A percentile compares a stretch with the other conserved stretches of the same genome.
phyloP scores from a whole-genome alignment of 345 rosid genomes.

The Geranium brycei region DNA sequence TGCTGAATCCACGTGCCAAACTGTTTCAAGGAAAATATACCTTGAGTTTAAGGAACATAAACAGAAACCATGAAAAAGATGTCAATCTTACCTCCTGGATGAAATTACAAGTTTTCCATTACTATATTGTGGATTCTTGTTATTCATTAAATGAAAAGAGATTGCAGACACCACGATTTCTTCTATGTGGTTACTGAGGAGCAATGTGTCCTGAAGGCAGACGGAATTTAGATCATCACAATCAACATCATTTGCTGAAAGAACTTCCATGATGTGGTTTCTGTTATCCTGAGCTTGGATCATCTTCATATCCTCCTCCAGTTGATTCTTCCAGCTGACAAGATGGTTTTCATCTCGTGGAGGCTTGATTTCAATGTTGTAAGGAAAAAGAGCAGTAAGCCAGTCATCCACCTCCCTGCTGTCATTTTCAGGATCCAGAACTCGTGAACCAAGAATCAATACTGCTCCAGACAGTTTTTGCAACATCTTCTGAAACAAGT shows the following conservation, averaged over 20 bases:
- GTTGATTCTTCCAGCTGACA: constrained; percentile 84
- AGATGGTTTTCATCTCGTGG: constrained; percentile 70
- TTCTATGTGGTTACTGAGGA: constrained; percentile 67
- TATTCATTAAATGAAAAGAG: constrained; percentile 80
- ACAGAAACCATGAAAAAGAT: neutral
- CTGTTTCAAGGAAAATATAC: constrained; percentile 23
- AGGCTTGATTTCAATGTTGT: constrained; percentile 74
- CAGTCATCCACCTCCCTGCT: constrained; percentile 45
- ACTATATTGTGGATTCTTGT: constrained; percentile 59
- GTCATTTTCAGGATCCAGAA: constrained; percentile 35
- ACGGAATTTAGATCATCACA: constrained; percentile 78
- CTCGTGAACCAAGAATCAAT: constrained; percentile 72
- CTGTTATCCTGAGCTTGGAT: constrained; percentile 80
- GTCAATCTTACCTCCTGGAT: constrained; percentile 44
- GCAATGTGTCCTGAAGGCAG: constrained; percentile 51
- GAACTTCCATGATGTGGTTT: constrained; percentile 83
- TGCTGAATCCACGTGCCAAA: constrained; percentile 71
- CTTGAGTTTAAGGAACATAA: constrained; percentile 4
- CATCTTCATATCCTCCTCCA: constrained; percentile 92
- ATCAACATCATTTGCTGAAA: constrained; percentile 72
- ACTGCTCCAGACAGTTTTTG: constrained; percentile 66
- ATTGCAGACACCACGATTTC: constrained; percentile 88
- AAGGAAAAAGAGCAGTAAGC: constrained; percentile 62
- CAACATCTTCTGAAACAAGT: constrained; percentile 65
- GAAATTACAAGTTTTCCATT: constrained; percentile 81